Base-by-base conservation (phyloP, 2,329 filamentous ascomycete species). In the Colletotrichum euphorbiae region DNA sequence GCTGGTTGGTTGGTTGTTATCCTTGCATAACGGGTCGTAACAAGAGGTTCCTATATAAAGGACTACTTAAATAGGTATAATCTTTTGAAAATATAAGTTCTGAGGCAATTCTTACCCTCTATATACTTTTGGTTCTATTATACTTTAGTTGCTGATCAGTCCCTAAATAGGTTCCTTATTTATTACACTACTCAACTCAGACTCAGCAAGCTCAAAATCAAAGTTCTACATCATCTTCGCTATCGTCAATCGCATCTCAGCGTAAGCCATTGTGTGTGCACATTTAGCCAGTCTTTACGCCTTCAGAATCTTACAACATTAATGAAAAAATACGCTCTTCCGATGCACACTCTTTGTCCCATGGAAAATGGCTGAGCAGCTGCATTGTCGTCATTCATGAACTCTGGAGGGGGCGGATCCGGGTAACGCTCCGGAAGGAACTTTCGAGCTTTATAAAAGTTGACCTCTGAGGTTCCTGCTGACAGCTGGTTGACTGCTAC, bases 281-380 rank as follows among this genome's bases (percentile, higher is more conserved):
- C 3, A 1, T 17, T 24, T 15, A 8, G 36, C 15, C 13, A 13
- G 36, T 38, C 13, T 4, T 12, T 8, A 8, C 36, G 7, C 36
- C 36, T 38, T 11, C 1, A 13, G 11, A 13, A 15, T 6, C 4
- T 8, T 12, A 8, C 8, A 38, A 38, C 9, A 11, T 38, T 12
- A 3, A 33, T 19, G 24, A 24, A 5, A 4, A 5, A 5, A 5
- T 75, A 83, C 81, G 85, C 84, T 66, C 77, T 77, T 1, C 84
- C 84, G 28, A 86, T 77, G 67, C 84, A 86, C 50, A 84, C 83
- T 1, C 84, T 75, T 5, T 84, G 80, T 0, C 84, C 84, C 3
- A 82, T 52, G 4, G 80, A 79, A 66, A 87, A 85, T 1, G 84
- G 81, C 72, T 85, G 81, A 60, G 83, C 33, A 13, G 56, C 56